Conservation (phyloP, 2,329 filamentous ascomycete species). For the Penicillium sp. region DNA sequence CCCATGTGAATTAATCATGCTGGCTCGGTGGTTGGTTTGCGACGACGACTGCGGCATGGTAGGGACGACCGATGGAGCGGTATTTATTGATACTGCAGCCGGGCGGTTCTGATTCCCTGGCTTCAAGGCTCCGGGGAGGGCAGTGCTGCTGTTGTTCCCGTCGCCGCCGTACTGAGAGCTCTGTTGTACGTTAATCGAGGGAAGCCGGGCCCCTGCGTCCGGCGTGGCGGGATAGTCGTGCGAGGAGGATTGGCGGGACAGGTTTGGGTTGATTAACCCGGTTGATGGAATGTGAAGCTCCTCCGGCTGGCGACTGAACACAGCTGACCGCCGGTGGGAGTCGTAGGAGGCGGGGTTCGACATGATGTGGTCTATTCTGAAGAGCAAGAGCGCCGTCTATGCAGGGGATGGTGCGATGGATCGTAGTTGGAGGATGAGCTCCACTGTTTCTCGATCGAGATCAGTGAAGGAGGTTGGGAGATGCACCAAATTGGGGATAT, state of each 20-base stretch:
- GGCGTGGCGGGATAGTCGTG: conserved; percentile 51
- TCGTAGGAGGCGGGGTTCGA: conserved; percentile 52
- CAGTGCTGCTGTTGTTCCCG: conserved; percentile 38
- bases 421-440: conserved; percentile 18
- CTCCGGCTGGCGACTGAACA: conserved; percentile 53
- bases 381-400: conserved; percentile 15
- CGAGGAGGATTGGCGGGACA: conserved; percentile 43
- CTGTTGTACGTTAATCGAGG: conserved; percentile 61
- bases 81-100: conserved; percentile 54
- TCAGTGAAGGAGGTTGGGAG: conserved; percentile 4
- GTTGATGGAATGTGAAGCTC: conserved; percentile 56
- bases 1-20: conserved; percentile 65
- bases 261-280: conserved; percentile 39
- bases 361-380: conserved; percentile 32
- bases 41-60: conserved; percentile 54
- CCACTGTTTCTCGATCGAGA: conserved; percentile 13
- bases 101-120: conserved; percentile 55
- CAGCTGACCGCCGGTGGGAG: conserved; percentile 50
- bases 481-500: conserved; percentile 17
- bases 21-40: conserved; percentile 59
- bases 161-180: conserved; percentile 51
- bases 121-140: conserved; percentile 62
- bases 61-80: conserved; percentile 58
- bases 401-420: conserved; percentile 15
- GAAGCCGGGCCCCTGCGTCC: conserved; percentile 50